Evolutionary conservation across 1,139 yeast species (phyloP), one percentile per base, ranked within the genome.

Genomic region (Yamadazyma conglobata): DNA sequence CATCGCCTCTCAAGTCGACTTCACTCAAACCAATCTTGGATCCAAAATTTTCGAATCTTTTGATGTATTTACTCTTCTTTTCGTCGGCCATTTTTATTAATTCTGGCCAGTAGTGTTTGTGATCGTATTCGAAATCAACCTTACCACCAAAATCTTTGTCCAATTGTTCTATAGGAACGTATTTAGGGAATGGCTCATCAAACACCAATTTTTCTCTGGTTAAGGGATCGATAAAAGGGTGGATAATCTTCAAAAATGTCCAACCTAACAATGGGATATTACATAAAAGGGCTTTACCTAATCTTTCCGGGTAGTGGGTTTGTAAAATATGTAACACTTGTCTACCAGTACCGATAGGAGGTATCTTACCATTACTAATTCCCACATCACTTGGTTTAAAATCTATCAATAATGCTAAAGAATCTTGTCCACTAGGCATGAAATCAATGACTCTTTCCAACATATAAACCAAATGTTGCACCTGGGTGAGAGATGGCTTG

Each of bases 331-430:
- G 79, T 42, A 83, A 61, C 11, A 82, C 87, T 46, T 81, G 83
- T 55, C 82, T 77, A 15, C 88, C 87, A 13, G 74, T 81, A 22
- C 83, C 73, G 21, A 91, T 68, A 1, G 96, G 88, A 3, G 98
- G 98, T 29, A 87, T 73, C 55, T 85, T 87, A 27, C 73, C 49
- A 58, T 79, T 55, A 58, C 71, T 60, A 52, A 77, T 60, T 36
- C 82, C 63, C 10, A 60, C 66, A 6, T 73, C 71, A 19, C 60
- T 58, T 1, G 70, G 61, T 43, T 69, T 66, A 46, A 68, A 68
- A 44, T 69, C 75, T 26, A 69, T 69, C 32, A 69, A 55, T 28
- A 69, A 50, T 6, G 74, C 71, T 35, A 68, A 54, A 5, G 71
- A 56, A 40, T 69, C 75, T 44, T 68, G 74, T 19, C 75, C 75